Conservation (phyloP, 1,139 yeast species). For the Saccharomyces hybrid region DNA sequence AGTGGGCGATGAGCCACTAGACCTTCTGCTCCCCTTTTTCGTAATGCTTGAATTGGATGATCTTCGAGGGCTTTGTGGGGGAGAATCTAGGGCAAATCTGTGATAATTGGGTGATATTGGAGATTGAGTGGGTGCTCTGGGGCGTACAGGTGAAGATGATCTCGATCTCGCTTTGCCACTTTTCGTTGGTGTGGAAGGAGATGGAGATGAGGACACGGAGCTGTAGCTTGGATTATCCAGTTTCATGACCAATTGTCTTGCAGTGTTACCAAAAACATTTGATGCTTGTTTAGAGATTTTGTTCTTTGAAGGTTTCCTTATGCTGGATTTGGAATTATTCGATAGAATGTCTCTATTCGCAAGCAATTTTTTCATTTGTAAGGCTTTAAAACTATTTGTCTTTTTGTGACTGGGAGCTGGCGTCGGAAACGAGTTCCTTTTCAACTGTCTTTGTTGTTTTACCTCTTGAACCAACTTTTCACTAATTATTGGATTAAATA, state of each 20-base stretch:
- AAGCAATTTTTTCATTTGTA: slow-evolving; percentile 29
- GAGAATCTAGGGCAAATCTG: slow-evolving; percentile 15
- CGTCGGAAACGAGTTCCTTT: slow-evolving; percentile 4
- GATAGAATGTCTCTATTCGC: slow-evolving; percentile 27
- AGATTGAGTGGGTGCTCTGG: slow-evolving; percentile 15
- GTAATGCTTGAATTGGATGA: slow-evolving; percentile 8
- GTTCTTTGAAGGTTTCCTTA: not conserved
- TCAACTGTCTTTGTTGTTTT: slow-evolving; percentile 11
- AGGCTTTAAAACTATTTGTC: slow-evolving; percentile 32
- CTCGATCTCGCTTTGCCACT: slow-evolving; percentile 13
- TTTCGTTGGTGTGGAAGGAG: slow-evolving; percentile 6
- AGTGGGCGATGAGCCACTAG: slow-evolving; percentile 12
- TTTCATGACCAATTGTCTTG: slow-evolving; percentile 12
- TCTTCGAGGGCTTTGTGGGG: slow-evolving; percentile 6
- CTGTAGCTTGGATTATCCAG: slow-evolving; percentile 2
- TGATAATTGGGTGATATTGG: slow-evolving; percentile 17
- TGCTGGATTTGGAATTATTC: slow-evolving; percentile 18
- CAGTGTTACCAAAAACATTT: slow-evolving; percentile 2
- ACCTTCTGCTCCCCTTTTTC: slow-evolving; percentile 12
- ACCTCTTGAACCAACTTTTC: slow-evolving; percentile 28
- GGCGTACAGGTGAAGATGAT: slow-evolving; percentile 20
- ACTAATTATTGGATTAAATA: slow-evolving; percentile 29
- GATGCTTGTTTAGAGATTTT: slow-evolving; percentile 4
- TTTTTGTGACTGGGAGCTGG: slow-evolving; percentile 25
- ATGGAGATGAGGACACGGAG: slow-evolving; percentile 5